Percentiles rank a stretch among this genome's conserved stretches.
Conservation (phyloP, 1,284 basidiomycete species). For the Ceratobasidium sp. region DNA sequence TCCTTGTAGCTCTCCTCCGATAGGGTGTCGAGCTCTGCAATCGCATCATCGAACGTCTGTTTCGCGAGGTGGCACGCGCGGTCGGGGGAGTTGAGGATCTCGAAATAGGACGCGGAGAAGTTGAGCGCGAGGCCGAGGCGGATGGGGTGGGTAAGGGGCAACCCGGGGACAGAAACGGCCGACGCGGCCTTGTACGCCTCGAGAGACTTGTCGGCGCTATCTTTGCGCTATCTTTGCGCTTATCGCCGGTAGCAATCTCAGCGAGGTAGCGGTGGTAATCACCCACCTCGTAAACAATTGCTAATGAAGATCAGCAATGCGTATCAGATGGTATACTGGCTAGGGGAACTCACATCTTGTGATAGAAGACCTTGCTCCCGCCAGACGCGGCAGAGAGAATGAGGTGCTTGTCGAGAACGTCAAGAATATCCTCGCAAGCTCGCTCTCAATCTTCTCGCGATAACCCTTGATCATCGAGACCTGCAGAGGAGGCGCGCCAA, state of each 20-base stretch:
- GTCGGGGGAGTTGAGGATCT: conserved; percentile 99
- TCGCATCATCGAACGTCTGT: conserved; percentile 99
- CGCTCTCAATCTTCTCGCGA: conserved; percentile 97
- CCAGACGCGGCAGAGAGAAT: conserved; percentile 98
- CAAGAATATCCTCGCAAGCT: conserved; percentile 99
- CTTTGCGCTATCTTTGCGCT: too few relatives aligned
- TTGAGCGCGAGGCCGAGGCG: conserved; percentile 98
- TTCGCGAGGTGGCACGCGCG: conserved; percentile 99
- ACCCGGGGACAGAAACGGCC: conserved; percentile 96
- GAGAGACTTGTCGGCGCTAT: conserved; percentile 97
- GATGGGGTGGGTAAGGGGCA: conserved; percentile 99
- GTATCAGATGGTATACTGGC: conserved; percentile 27
- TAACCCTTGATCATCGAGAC: conserved; percentile 99
- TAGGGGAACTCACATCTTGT: conserved; percentile 88
- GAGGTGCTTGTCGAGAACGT: conserved; percentile 98
- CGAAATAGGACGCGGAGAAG: conserved; percentile 99
- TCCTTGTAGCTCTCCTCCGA: conserved; percentile 99
- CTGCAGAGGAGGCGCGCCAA: conserved; percentile 19
- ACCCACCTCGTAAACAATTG: conserved; percentile 82
- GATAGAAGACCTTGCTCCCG: conserved; percentile 99
- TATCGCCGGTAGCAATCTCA: conserved; percentile 98
- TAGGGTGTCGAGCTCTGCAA: conserved; percentile 99
- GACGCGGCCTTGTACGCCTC: conserved; percentile 99
- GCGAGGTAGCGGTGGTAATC: conserved; percentile 99
- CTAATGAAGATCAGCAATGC: conserved; percentile 23